A percentile compares a stretch with the other conserved stretches of the same genome.
phyloP scores from a whole-genome alignment of 805 yeast species.

The Teunomyces gatunensis region DNA sequence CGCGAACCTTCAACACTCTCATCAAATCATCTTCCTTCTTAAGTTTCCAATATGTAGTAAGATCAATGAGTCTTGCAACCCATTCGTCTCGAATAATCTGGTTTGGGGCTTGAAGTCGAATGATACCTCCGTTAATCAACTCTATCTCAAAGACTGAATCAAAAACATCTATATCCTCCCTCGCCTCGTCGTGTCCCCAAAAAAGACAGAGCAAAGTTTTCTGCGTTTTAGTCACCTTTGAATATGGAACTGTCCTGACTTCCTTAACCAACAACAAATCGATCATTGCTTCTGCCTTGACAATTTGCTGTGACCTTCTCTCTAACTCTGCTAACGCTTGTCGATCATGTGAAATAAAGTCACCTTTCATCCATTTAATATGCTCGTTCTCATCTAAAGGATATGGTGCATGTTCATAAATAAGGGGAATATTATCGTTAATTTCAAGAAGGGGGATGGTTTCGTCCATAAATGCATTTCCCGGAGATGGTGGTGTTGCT shows the following conservation, averaged over 20 bases:
- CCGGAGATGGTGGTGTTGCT: slow-evolving; percentile 63
- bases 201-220: slow-evolving; percentile 23
- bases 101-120: slow-evolving; percentile 58
- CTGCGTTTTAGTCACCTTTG: slow-evolving; percentile 21
- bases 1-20: slow-evolving; percentile 35
- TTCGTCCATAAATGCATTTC: slow-evolving; percentile 14
- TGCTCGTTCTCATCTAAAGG: slow-evolving; percentile 49
- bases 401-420: slow-evolving; percentile 54
- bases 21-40: slow-evolving; percentile 41
- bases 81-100: slow-evolving; percentile 55
- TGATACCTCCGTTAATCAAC: slow-evolving; percentile 42
- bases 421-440: slow-evolving; percentile 22
- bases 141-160: slow-evolving; percentile 55
- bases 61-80: slow-evolving; percentile 49
- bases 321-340: slow-evolving; percentile 64
- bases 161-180: slow-evolving; percentile 27
- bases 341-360: slow-evolving; percentile 49
- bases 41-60: slow-evolving; percentile 59
- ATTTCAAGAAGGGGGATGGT: slow-evolving; percentile 6
- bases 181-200: slow-evolving; percentile 25
- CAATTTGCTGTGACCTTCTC: slow-evolving; percentile 54
- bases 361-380: slow-evolving; percentile 57
- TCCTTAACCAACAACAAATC: slow-evolving; percentile 52
- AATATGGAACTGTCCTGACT: slow-evolving; percentile 31
- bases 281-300: slow-evolving; percentile 58